These are phyloP conservation scores for Thelonectria rubi DNA, from an alignment of 2,329 filamentous ascomycete genomes.

Conservation along the genomic window DNA sequence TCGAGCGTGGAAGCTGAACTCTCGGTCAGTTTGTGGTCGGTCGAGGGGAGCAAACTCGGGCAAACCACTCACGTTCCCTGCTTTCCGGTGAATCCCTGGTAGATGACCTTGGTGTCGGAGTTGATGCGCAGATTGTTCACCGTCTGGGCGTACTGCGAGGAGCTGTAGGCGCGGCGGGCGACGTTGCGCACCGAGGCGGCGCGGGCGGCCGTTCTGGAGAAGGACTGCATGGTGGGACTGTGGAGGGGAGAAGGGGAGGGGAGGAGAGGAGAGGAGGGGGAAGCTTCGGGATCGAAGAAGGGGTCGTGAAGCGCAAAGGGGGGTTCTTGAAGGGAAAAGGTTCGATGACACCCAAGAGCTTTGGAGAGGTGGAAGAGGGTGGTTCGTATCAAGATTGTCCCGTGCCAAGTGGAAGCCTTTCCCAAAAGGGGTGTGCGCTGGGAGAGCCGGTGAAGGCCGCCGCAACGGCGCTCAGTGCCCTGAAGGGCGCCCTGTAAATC, in stretches of 20 bases:
- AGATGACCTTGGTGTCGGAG: conserved; percentile 91
- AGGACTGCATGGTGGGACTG: conserved; percentile 78
- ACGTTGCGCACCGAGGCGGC: conserved; percentile 73
- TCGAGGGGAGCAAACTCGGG: not conserved
- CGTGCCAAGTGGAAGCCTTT: conserved; percentile 36
- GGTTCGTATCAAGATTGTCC: conserved; percentile 46
- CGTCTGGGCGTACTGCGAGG: conserved; percentile 76
- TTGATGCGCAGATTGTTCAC: conserved; percentile 92
- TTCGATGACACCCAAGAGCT: conserved; percentile 39
- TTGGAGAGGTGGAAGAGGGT: conserved; percentile 27
- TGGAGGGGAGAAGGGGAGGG: conserved; percentile 21
- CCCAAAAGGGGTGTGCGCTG: conserved; percentile 36
- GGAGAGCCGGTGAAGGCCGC: not conserved
- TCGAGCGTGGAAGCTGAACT: conserved; percentile 87
- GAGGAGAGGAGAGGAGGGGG: conserved; percentile 21
- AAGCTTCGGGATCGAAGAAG: conserved; percentile 15
- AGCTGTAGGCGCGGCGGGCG: conserved; percentile 78
- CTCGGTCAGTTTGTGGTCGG: conserved; percentile 24
- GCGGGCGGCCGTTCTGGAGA: conserved; percentile 75
- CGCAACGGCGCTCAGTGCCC: not conserved
- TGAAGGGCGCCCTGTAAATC: conserved; percentile 16
- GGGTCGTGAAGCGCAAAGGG: conserved; percentile 24
- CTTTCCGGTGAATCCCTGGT: conserved; percentile 97
- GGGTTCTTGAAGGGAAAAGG: conserved; percentile 37
- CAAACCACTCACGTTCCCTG: conserved; percentile 81